A percentile compares a stretch with the other conserved stretches of the same genome.
Evolutionary conservation across 768 basidiomycete species (phyloP).

Genomic region (Tulasnella sp.): DNA sequence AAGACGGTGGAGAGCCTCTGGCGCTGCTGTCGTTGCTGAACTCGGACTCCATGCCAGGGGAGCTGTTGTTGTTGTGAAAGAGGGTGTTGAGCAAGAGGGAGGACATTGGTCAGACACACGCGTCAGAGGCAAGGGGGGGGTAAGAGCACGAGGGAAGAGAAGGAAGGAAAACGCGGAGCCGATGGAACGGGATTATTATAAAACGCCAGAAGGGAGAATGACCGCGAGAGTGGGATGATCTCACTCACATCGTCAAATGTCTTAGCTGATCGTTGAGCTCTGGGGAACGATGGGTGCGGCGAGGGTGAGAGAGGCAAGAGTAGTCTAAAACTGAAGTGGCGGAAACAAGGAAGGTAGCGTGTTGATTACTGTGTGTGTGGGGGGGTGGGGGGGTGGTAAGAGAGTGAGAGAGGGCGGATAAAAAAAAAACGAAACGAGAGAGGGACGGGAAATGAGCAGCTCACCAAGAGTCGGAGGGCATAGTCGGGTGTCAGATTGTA

Average conservation of each 20-base stretch:
- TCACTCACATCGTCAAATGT: conserved; percentile 2
- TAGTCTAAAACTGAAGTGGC: conserved; percentile 6
- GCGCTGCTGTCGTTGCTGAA: conserved; percentile 7
- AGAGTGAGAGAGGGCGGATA: too few species aligned
- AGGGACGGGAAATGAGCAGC: neutral
- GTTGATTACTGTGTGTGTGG: neutral
- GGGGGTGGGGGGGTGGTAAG: too few species aligned
- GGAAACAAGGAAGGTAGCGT: neutral
- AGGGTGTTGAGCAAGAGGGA: neutral
- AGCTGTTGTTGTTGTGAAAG: neutral
- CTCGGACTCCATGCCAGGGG: neutral
- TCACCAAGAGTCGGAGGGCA: neutral
- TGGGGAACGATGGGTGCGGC: neutral
- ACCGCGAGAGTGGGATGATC: neutral
- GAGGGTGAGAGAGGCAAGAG: conserved; percentile 3
- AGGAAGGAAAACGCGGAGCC: neutral
- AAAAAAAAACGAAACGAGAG: too few species aligned
- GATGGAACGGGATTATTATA: neutral
- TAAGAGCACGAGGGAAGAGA: neutral
- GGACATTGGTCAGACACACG: neutral
- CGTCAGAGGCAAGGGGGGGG: neutral
- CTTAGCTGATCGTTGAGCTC: conserved; percentile 8
- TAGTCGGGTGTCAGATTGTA: neutral
- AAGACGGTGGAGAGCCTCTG: neutral
- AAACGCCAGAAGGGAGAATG: neutral